Evolutionary conservation across 805 yeast genomes (phyloP).

Genomic region (Myxozyma geophila): DNA sequence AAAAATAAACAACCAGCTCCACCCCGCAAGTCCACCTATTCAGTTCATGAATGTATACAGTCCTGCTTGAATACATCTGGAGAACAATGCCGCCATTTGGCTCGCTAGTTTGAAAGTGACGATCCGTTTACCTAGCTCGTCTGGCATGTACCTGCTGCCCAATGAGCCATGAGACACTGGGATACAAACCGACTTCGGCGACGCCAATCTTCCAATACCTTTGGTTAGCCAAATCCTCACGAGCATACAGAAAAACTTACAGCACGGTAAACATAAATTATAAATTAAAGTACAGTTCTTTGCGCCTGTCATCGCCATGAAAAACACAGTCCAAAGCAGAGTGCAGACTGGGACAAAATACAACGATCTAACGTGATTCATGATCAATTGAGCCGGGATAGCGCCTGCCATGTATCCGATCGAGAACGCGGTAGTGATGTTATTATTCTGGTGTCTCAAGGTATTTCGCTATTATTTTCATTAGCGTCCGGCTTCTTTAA

Average conservation of each 20-base stretch:
- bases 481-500: background rate
- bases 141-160: slow-evolving; percentile 66
- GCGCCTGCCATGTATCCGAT: slow-evolving; percentile 44
- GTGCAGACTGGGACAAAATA: slow-evolving; percentile 60
- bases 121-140: slow-evolving; percentile 52
- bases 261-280: slow-evolving; percentile 63
- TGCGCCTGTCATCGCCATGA: slow-evolving; percentile 54
- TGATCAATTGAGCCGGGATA: slow-evolving; percentile 44
- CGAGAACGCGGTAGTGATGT: slow-evolving; percentile 43
- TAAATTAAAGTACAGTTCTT: slow-evolving; percentile 57
- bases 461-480: background rate
- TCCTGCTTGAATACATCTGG: slow-evolving; percentile 61
- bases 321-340: slow-evolving; percentile 65
- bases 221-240: background rate
- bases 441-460: slow-evolving; percentile 37
- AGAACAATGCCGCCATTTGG: slow-evolving; percentile 53
- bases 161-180: slow-evolving; percentile 47
- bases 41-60: slow-evolving; percentile 42
- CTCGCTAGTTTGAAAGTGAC: slow-evolving; percentile 50
- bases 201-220: slow-evolving; percentile 52
- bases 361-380: slow-evolving; percentile 39
- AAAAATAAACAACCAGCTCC: slow-evolving; percentile 65
- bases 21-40: slow-evolving; percentile 43
- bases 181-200: slow-evolving; percentile 69
- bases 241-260: slow-evolving; percentile 40